phyloP scores from a whole-genome alignment of 2,329 filamentous ascomycete genomes.

The Talaromyces sp. region DNA sequence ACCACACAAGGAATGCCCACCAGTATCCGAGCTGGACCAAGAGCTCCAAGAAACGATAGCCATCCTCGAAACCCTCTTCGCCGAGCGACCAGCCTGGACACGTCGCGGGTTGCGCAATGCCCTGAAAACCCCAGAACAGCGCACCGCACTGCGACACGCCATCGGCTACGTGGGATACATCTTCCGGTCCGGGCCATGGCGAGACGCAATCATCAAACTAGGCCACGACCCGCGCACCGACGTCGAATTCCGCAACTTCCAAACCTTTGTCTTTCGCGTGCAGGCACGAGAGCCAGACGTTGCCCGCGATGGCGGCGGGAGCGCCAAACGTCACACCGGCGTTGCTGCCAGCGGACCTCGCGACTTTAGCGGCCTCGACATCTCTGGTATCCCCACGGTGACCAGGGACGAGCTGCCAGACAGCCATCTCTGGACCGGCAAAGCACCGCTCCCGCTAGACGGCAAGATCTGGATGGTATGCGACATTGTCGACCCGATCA shows the following conservation, averaged over 20 bases:
- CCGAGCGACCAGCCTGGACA: conserved; percentile 78
- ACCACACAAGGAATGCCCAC: conserved; percentile 54
- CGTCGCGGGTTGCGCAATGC: conserved; percentile 74
- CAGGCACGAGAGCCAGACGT: conserved; percentile 32
- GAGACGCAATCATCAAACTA: conserved; percentile 79
- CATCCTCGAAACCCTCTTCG: conserved; percentile 62
- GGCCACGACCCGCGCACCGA: conserved; percentile 80
- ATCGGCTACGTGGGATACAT: conserved; percentile 85
- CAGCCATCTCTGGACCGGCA: conserved; percentile 76
- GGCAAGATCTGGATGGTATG: conserved; percentile 93
- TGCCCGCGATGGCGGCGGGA: conserved; percentile 26
- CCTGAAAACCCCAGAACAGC: conserved; percentile 50
- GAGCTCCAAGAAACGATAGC: conserved; percentile 61
- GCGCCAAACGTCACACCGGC: conserved; percentile 20
- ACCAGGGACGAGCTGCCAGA: conserved; percentile 5
- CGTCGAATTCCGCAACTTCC: conserved; percentile 73
- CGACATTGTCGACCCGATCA: conserved; percentile 78
- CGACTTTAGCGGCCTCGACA: conserved; percentile 10
- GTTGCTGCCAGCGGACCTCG: conserved; percentile 9
- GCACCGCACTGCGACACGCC: conserved; percentile 63
- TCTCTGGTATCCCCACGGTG: conserved; percentile 9
- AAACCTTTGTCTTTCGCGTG: conserved; percentile 83
- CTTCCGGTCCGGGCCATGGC: conserved; percentile 88
- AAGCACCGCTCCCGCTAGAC: conserved; percentile 63
- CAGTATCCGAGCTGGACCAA: conserved; percentile 47